These are phyloP conservation scores for Pleurotus eryngii DNA, from an alignment of 768 basidiomycete genomes.

Conservation along the genomic window DNA sequence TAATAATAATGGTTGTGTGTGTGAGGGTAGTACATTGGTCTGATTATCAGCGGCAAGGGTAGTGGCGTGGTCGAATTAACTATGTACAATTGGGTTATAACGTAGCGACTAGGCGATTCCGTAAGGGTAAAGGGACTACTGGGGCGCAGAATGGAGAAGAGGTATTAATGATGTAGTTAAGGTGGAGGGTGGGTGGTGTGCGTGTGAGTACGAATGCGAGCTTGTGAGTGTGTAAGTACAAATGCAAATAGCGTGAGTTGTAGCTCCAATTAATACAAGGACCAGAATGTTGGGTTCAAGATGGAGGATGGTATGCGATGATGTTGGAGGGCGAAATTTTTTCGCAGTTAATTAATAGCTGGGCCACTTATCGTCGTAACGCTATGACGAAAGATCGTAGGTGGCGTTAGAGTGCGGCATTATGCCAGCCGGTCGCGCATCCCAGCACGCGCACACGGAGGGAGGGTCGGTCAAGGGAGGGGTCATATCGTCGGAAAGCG, in stretches of 20 bases:
- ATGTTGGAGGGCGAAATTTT: not conserved
- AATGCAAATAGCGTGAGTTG: conserved; percentile 21
- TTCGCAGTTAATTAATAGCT: not conserved
- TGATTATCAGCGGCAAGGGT: conserved; percentile 2
- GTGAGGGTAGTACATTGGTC: conserved; percentile 4
- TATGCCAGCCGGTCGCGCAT: conserved; percentile 5
- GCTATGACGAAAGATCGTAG: not conserved
- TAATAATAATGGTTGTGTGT: conserved; percentile 2
- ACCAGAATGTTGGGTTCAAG: conserved; percentile 11
- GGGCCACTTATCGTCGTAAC: conserved; percentile 7
- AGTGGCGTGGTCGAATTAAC: conserved; percentile 9
- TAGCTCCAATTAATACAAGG: conserved; percentile 21
- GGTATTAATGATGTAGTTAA: not conserved
- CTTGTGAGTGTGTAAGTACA: conserved; percentile 10
- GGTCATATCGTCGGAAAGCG: not conserved
- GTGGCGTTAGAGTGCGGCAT: conserved; percentile 8
- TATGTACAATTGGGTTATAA: conserved; percentile 10
- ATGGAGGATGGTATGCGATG: not conserved
- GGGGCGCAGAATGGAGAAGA: conserved; percentile 4
- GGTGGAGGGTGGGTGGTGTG: conserved; percentile 2
- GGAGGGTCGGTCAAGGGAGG: not conserved
- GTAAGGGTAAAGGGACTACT: conserved; percentile 10
- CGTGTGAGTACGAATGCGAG: conserved; percentile 21
- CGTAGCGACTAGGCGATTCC: conserved; percentile 6
- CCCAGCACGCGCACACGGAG: conserved; percentile 4